A percentile compares a stretch with the other conserved stretches of the same genome.
phyloP scores from a whole-genome alignment of 352 stramenopile genomes.

The Globisporangium heterothallicum region DNA sequence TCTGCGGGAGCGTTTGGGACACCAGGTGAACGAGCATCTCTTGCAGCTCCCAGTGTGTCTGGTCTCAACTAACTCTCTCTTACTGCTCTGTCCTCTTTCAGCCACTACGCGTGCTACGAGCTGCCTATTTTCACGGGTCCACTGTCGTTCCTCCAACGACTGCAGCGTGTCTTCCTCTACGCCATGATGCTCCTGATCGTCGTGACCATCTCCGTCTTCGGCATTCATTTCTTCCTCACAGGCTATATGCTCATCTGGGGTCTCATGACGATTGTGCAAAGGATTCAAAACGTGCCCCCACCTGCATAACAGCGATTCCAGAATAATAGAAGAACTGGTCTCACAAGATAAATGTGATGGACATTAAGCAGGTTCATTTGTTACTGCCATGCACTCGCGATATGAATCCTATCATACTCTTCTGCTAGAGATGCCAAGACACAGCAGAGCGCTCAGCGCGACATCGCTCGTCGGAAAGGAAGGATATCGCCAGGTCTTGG shows the following conservation, averaged over 20 bases:
- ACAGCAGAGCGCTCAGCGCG: too few species aligned
- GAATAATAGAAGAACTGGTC: too few species aligned
- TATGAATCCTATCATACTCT: too few species aligned
- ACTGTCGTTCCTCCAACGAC: conserved; percentile 23
- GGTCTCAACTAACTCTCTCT: too few species aligned
- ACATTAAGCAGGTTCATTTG: too few species aligned
- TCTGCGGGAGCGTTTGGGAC: conserved; percentile 52
- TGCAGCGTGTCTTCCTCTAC: conserved; percentile 45
- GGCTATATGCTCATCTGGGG: conserved; percentile 24
- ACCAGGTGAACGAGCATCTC: conserved; percentile 12
- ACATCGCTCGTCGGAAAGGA: too few species aligned
- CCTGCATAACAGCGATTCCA: too few species aligned
- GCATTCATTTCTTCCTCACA: conserved; percentile 48
- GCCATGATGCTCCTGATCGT: conserved; percentile 43
- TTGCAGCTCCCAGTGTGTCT: background rate
- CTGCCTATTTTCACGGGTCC: conserved; percentile 37
- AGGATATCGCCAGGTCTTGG: too few species aligned
- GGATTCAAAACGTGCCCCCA: background rate
- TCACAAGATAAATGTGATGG: too few species aligned
- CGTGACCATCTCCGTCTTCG: conserved; percentile 44
- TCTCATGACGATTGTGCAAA: conserved; percentile 4
- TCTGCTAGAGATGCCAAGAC: too few species aligned
- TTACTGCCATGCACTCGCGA: too few species aligned
- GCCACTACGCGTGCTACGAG: conserved; percentile 71
- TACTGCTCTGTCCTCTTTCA: too few species aligned